phyloP scores from a whole-genome alignment of 2,329 filamentous ascomycete species.

The Lachnellula cervina region DNA sequence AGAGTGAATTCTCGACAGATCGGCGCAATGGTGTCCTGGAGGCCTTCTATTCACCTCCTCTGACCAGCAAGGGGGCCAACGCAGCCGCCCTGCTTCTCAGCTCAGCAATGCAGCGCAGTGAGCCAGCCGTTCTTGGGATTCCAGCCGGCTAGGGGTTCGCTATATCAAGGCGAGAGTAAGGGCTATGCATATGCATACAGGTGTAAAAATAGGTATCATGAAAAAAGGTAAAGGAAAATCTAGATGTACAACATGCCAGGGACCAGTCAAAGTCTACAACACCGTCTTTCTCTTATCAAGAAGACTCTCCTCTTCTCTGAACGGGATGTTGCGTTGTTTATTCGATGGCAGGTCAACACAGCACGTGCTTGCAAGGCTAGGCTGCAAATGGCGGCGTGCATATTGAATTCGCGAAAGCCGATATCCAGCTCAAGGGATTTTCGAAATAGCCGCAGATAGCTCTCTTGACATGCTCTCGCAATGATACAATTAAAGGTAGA shows the following conservation, averaged over 20 bases:
- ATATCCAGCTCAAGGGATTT: neutral
- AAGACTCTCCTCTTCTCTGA: too few relatives aligned
- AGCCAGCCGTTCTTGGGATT: constrained; percentile 3
- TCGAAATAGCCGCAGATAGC: neutral
- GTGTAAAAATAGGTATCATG: neutral
- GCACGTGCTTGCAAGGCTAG: constrained; percentile 1
- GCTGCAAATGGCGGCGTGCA: constrained; percentile 1
- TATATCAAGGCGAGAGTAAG: neutral
- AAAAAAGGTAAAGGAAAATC: neutral
- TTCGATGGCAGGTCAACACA: constrained; percentile 3
- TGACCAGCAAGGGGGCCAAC: neutral
- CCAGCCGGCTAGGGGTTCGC: constrained; percentile 8
- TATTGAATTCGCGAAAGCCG: neutral
- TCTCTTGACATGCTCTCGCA: constrained; percentile 37
- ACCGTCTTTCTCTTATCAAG: too few relatives aligned
- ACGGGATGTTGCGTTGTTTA: constrained; percentile 3
- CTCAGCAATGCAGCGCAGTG: constrained; percentile 2
- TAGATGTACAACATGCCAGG: constrained; percentile 10
- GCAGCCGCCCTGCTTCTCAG: constrained; percentile 9
- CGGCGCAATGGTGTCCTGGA: neutral
- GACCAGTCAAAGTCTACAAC: constrained; percentile 15
- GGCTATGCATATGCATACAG: neutral
- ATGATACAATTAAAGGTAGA: constrained; percentile 90
- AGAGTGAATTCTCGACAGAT: constrained; percentile 1
- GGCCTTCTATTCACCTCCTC: neutral